Percentiles rank a stretch among this genome's conserved stretches.
Evolutionary conservation across 1,284 basidiomycete species (phyloP).

Genomic region (Crepidotus sp.): DNA sequence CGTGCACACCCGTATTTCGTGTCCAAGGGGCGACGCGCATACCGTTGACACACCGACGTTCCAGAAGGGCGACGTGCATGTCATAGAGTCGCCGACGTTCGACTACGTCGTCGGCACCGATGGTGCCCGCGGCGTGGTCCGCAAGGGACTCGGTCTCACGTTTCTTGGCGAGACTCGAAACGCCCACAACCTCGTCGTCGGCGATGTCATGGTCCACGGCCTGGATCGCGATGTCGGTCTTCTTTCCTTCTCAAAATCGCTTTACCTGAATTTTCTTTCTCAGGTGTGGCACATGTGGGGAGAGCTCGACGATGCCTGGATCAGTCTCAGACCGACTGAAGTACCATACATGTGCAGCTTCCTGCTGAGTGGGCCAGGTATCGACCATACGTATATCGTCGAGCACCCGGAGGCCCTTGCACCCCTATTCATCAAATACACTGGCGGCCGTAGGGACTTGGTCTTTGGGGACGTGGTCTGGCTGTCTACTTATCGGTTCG

Average conservation of each 20-base stretch:
- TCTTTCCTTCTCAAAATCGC: background rate
- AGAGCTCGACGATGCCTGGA: constrained; percentile 13
- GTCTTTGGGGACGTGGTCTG: constrained; percentile 23
- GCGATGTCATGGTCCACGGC: constrained; percentile 28
- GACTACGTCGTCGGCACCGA: constrained; percentile 32
- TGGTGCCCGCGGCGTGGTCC: constrained; percentile 28
- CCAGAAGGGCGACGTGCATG: constrained; percentile 15
- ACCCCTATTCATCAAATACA: constrained; percentile 20
- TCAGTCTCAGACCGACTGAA: constrained; percentile 17
- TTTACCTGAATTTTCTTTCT: background rate
- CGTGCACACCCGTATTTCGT: constrained; percentile 21
- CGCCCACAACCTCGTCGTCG: constrained; percentile 23
- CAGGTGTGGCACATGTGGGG: constrained; percentile 27
- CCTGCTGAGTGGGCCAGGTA: constrained; percentile 15
- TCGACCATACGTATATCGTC: constrained; percentile 20
- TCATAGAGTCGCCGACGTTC: constrained; percentile 19
- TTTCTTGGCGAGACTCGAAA: constrained; percentile 32
- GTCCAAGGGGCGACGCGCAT: constrained; percentile 13
- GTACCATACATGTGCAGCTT: constrained; percentile 22
- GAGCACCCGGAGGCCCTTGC: constrained; percentile 19
- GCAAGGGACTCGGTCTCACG: constrained; percentile 28
- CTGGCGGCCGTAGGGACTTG: constrained; percentile 21
- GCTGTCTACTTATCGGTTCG: constrained; percentile 21
- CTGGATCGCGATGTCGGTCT: constrained; percentile 23
- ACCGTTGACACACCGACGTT: constrained; percentile 20